Evolutionary conservation across 768 basidiomycete genomes (phyloP).

Genomic region (Podaxis pistillaris): DNA sequence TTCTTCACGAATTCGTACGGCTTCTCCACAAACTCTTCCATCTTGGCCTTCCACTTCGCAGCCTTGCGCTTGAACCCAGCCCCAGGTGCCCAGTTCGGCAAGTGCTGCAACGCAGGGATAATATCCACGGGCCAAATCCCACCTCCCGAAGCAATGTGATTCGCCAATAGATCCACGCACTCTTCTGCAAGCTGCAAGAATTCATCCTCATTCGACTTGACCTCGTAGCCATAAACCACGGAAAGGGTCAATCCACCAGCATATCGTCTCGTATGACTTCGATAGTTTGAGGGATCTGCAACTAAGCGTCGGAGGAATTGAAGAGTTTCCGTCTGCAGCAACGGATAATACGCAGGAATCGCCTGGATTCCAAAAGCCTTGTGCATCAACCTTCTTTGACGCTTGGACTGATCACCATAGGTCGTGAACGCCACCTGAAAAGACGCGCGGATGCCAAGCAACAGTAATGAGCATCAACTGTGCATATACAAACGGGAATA

Average conservation of each 20-base stretch:
- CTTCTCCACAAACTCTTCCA: constrained; percentile 61
- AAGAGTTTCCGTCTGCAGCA: constrained; percentile 55
- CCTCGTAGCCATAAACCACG: constrained; percentile 63
- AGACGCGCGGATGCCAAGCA: not conserved
- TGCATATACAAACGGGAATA: constrained; percentile 1
- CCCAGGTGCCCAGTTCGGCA: constrained; percentile 70
- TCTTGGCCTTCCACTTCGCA: constrained; percentile 55
- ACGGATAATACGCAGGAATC: constrained; percentile 56
- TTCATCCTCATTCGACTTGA: constrained; percentile 33
- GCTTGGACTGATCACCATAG: constrained; percentile 60
- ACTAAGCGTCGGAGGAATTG: constrained; percentile 57
- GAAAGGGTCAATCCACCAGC: constrained; percentile 55
- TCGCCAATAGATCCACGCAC: constrained; percentile 38
- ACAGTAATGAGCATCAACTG: constrained; percentile 9
- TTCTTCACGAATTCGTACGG: constrained; percentile 60
- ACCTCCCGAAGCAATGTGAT: constrained; percentile 39
- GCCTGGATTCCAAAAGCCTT: constrained; percentile 53
- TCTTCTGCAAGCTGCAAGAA: constrained; percentile 42
- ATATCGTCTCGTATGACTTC: constrained; percentile 45
- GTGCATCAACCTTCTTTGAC: constrained; percentile 67
- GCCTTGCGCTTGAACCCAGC: constrained; percentile 65
- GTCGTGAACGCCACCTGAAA: constrained; percentile 60
- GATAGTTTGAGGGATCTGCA: constrained; percentile 36
- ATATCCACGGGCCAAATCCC: constrained; percentile 53
- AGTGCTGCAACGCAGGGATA: constrained; percentile 46